phyloP scores from a whole-genome alignment of 306 rosid species.

The Sicyos edulis region DNA sequence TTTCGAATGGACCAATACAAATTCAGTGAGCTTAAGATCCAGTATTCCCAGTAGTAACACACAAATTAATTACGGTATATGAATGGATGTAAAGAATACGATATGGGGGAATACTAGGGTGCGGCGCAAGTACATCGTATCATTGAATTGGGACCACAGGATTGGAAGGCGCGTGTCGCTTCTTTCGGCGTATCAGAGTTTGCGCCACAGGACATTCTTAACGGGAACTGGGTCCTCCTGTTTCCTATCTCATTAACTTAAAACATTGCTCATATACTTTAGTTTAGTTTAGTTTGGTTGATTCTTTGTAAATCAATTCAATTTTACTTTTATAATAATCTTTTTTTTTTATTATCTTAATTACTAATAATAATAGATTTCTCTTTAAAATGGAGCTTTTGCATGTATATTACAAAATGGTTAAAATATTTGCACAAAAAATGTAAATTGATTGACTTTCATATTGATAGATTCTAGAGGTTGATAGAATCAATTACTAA shows the following conservation, averaged over 20 bases:
- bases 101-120: neutral
- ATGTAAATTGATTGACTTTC: no score
- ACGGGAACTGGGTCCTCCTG: slow-evolving; percentile 17
- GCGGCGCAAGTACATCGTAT: slow-evolving; percentile 1
- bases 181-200: slow-evolving; percentile 28
- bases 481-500: no score
- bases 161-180: slow-evolving; percentile 8
- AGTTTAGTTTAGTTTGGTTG: no score
- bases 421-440: no score
- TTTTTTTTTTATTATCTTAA: no score
- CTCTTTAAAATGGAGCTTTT: no score
- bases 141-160: neutral
- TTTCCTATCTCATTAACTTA: neutral
- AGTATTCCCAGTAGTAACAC: neutral
- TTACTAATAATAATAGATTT: no score
- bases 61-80: neutral
- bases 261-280: no score
- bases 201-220: slow-evolving; percentile 22
- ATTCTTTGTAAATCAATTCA: no score
- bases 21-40: neutral
- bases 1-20: neutral
- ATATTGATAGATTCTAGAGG: no score
- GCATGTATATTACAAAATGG: no score
- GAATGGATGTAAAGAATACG: neutral
- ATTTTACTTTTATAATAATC: no score